These are phyloP conservation scores for Daucus carota DNA, from an alignment of 129 eudicot species.

Conservation along the genomic window DNA sequence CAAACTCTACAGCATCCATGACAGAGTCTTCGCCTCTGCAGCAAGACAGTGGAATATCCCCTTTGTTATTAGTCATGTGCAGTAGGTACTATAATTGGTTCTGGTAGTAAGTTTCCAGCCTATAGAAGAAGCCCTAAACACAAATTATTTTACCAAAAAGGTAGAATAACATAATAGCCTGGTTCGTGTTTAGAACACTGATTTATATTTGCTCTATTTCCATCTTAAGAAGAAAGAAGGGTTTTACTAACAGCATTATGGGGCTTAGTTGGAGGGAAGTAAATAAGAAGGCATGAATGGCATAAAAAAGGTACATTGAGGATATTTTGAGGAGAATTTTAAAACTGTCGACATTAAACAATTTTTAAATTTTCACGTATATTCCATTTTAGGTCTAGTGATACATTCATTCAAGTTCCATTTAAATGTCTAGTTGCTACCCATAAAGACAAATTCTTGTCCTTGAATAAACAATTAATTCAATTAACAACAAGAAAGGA, in stretches of 20 bases:
- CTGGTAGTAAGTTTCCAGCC: neutral
- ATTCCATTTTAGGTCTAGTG: neutral
- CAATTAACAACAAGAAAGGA: neutral
- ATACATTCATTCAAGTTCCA: neutral
- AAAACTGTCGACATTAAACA: neutral
- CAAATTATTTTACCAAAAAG: neutral
- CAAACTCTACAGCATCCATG: constrained; percentile 99
- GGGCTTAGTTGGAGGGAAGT: neutral
- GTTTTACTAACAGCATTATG: too few species aligned
- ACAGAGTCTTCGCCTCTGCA: constrained; percentile 87
- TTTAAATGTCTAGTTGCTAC: neutral
- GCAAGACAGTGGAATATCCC: constrained; percentile 13
- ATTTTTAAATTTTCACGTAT: neutral
- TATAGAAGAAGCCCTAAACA: neutral
- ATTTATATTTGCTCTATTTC: neutral
- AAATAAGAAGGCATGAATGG: neutral
- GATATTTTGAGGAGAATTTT: neutral
- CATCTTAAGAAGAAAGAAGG: neutral
- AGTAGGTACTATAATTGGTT: neutral
- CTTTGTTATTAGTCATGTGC: neutral
- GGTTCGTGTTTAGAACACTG: neutral
- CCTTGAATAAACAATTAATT: neutral
- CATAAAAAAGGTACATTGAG: neutral
- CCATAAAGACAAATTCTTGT: neutral
- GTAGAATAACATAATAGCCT: neutral